Conservation (phyloP, 805 yeast species). For the Danielia oregonensis region DNA sequence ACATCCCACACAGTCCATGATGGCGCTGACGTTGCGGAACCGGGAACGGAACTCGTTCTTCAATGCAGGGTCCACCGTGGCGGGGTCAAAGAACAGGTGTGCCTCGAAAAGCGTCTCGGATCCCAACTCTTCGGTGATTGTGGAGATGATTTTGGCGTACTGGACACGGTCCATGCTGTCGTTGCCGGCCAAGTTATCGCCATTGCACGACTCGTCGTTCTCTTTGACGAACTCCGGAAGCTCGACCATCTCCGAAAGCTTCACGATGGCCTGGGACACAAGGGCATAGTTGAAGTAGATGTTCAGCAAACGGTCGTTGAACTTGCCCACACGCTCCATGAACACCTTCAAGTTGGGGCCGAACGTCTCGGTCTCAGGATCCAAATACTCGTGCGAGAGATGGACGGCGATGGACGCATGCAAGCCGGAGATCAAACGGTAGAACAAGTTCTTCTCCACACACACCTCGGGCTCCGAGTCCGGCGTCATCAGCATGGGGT, state of each 20-base stretch:
- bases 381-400: constrained; percentile 71
- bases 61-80: constrained; percentile 45
- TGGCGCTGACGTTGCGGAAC: constrained; percentile 83
- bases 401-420: constrained; percentile 96
- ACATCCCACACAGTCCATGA: constrained; percentile 99
- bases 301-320: constrained; percentile 85
- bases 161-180: constrained; percentile 34
- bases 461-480: constrained; percentile 49
- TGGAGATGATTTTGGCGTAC: constrained; percentile 7
- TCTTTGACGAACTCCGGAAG: constrained; percentile 24
- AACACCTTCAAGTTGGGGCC: constrained; percentile 79
- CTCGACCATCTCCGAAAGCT: constrained; percentile 36
- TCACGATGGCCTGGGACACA: constrained; percentile 75
- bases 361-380: constrained; percentile 68
- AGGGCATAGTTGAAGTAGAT: constrained; percentile 90
- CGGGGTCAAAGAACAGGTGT: constrained; percentile 43
- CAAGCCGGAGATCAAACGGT: constrained; percentile 84
- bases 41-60: constrained; percentile 84
- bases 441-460: constrained; percentile 84
- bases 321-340: constrained; percentile 85
- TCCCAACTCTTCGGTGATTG: constrained; percentile 9
- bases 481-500: constrained; percentile 32
- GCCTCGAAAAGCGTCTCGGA: constrained; percentile 43
- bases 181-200: constrained; percentile 28
- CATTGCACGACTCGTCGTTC: constrained; percentile 21